A percentile compares a stretch with the other conserved stretches of the same genome.
Evolutionary conservation across 1,139 yeast species (phyloP).

Genomic region (Suhomyces bribrorum): DNA sequence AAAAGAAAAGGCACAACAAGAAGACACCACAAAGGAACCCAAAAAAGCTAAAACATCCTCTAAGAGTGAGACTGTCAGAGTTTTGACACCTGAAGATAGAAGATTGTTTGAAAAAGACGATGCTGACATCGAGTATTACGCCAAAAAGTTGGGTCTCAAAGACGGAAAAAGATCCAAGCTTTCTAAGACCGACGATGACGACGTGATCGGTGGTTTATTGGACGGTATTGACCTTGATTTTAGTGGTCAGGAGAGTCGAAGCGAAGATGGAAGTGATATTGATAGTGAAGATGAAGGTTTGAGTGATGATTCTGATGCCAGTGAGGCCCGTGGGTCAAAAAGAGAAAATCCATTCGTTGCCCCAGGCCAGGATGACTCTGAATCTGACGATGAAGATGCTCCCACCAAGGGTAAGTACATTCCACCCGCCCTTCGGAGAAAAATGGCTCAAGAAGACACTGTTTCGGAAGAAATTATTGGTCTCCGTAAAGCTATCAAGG

Average conservation of each 20-base stretch:
- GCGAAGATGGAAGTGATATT: conserved; percentile 28
- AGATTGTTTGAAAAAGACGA: conserved; percentile 62
- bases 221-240: conserved; percentile 77
- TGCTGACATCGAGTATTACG: conserved; percentile 78
- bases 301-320: conserved; percentile 26
- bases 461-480: conserved; percentile 51
- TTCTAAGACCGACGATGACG: conserved; percentile 58
- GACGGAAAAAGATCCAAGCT: conserved; percentile 46
- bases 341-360: conserved; percentile 85
- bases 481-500: conserved; percentile 65
- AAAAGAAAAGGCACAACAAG: conserved; percentile 10
- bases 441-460: conserved; percentile 40
- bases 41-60: conserved; percentile 13
- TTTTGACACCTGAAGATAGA: conserved; percentile 40
- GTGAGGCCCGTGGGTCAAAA: conserved; percentile 32
- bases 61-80: conserved; percentile 6
- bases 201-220: conserved; percentile 67
- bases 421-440: conserved; percentile 81
- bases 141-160: conserved; percentile 76
- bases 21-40: conserved; percentile 10
- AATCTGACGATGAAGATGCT: conserved; percentile 16
- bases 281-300: conserved; percentile 21
- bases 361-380: conserved; percentile 40
- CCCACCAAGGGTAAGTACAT: conserved; percentile 48
- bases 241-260: conserved; percentile 14